phyloP scores from a whole-genome alignment of 768 basidiomycete species.

The Dacryopinax spathularia region DNA sequence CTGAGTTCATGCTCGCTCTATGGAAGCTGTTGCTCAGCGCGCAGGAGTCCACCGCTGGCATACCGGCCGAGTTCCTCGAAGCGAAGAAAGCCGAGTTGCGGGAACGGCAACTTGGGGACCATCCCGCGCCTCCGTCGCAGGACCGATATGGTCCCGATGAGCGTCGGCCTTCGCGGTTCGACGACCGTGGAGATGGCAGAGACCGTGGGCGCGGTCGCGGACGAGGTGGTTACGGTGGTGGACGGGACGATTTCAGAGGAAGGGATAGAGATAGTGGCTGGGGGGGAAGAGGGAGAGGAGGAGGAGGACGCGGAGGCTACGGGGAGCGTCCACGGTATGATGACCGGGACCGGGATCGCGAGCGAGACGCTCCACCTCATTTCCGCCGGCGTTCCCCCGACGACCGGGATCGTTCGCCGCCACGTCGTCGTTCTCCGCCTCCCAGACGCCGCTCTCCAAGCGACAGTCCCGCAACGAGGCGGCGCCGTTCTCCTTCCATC shows the following conservation, averaged over 20 bases:
- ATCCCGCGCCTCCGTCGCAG: conserved; percentile 33
- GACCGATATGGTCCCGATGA: conserved; percentile 56
- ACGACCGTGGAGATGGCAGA: conserved; percentile 42
- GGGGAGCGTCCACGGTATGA: conserved; percentile 10
- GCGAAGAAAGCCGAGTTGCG: conserved; percentile 86
- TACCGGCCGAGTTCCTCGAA: conserved; percentile 80
- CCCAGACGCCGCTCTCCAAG: conserved; percentile 7
- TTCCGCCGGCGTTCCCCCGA: conserved; percentile 4
- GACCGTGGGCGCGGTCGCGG: conserved; percentile 27
- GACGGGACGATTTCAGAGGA: conserved; percentile 20
- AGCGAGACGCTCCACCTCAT: conserved; percentile 4
- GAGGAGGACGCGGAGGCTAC: conserved; percentile 13
- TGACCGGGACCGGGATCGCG: neutral
- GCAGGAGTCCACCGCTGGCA: conserved; percentile 73
- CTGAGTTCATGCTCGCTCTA: conserved; percentile 70
- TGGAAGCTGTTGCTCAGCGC: conserved; percentile 92
- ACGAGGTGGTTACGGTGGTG: conserved; percentile 24
- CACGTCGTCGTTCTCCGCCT: conserved; percentile 3
- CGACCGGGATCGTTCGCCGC: conserved; percentile 1
- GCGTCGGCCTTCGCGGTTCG: conserved; percentile 47
- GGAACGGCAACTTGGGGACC: conserved; percentile 22
- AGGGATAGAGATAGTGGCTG: conserved; percentile 45
- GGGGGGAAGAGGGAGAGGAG: conserved; percentile 52
- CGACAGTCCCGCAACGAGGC: neutral
- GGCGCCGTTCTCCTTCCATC: conserved; percentile 1